Base-by-base conservation (phyloP, 73 alveolate genomes). In the Paramecium biaurelia region DNA sequence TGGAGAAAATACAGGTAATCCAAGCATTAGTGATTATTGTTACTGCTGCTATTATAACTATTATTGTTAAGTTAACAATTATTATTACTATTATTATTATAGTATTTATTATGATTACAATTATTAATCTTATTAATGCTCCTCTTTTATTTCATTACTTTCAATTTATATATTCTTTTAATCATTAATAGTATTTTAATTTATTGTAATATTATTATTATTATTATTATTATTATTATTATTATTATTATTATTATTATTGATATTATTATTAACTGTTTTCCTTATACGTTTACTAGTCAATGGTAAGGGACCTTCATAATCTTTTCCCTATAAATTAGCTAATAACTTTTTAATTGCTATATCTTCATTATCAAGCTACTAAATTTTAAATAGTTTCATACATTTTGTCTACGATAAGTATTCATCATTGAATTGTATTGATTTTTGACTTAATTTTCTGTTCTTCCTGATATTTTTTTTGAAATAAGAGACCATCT, bases 401-500 rank as follows among this genome's bases (percentile, higher is more conserved):
- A 79, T 79, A 79, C 90, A 79, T 79, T 79, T 24, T 38, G 21
- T 79, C 90, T 79, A 43, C 90, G 28, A 45, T 42, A 79, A 24
- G 41, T 47, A 23, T 79, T 79, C 70, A 79, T 79, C 74, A 79
- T 79, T 9, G 90, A 79, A 79, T 79, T 79, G 47, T 79, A 79
- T 79, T 79, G 47, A 45, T 79, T 79, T 47, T 79, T 79, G 2
- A 79, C 90, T 15, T 79, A 47, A 23, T 79, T 79, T 79, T 79
- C 90, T 30, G 90, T 79, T 47, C 90, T 79, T 20, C 90, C 90
- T 7, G 23, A 23, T 42, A 79, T 45, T 43, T 34, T 38, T 45
- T 79, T 79, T 8, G 90, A 79, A 11, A 79, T 79, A 4, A 79
- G 47, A 4, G 90, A 79, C 90, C 90, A 79, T 79, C 90, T 79